Percentiles rank a stretch among this genome's conserved stretches.
phyloP scores from a whole-genome alignment of 2,329 filamentous ascomycete species.

The Orbilia blumenaviensis region DNA sequence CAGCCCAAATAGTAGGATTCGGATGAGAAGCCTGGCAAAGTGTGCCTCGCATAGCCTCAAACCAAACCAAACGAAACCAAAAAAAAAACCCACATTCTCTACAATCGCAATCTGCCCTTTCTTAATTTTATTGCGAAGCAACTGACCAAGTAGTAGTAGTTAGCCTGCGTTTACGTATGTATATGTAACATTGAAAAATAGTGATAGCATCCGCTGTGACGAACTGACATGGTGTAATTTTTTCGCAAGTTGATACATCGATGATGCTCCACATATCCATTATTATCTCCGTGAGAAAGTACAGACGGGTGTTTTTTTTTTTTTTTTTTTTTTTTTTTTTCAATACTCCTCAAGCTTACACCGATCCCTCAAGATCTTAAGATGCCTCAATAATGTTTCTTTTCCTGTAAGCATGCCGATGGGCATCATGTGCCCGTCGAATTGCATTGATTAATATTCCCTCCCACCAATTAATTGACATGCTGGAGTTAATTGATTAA shows the following conservation, averaged over 20 bases:
- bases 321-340: no score
- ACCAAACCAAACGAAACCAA: no score
- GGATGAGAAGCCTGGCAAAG: conserved; percentile 4
- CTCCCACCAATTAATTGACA: neutral
- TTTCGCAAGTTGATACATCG: no score
- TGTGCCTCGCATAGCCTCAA: conserved; percentile 50
- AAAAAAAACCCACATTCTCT: conserved; percentile 34
- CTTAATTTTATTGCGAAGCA: conserved; percentile 30
- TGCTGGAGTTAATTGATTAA: no score
- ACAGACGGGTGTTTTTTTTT: no score
- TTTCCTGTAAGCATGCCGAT: conserved; percentile 10
- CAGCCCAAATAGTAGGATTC: conserved; percentile 53
- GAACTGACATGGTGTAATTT: no score
- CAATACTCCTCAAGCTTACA: conserved; percentile 7
- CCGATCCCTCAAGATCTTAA: neutral
- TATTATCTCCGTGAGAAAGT: neutral
- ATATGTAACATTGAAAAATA: neutral
- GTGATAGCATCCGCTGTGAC: conserved; percentile 25
- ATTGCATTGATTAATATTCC: neutral
- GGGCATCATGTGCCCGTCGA: conserved; percentile 28
- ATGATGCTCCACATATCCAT: conserved; percentile 10
- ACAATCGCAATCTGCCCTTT: conserved; percentile 3
- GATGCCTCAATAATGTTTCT: neutral
- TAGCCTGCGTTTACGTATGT: neutral
- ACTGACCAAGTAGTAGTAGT: no score